Conservation (phyloP, 2,329 filamentous ascomycete species). For the Pseudogymnoascus sp. region DNA sequence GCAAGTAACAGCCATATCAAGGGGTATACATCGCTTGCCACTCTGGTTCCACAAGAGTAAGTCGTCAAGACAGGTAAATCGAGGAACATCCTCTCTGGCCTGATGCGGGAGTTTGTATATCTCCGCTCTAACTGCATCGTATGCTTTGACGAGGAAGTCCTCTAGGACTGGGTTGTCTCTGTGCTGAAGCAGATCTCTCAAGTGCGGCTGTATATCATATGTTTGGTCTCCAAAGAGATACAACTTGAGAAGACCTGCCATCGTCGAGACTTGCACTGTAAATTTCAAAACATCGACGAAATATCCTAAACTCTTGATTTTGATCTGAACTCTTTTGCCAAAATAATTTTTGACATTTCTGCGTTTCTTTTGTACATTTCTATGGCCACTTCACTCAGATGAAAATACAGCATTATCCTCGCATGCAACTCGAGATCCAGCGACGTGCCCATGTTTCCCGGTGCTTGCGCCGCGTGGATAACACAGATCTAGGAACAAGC, state of each 20-base stretch:
- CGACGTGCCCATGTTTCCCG: no score
- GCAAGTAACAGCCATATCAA: slow-evolving; percentile 47
- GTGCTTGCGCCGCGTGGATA: no score
- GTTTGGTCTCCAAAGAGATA: slow-evolving; percentile 69
- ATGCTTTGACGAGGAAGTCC: slow-evolving; percentile 54
- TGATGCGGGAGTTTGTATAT: slow-evolving; percentile 49
- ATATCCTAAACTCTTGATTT: no score
- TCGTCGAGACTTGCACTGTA: neutral
- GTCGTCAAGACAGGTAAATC: slow-evolving; percentile 56
- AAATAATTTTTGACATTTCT: no score
- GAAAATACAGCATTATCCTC: no score
- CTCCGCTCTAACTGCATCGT: slow-evolving; percentile 53
- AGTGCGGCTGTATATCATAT: slow-evolving; percentile 56
- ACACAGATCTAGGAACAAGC: no score
- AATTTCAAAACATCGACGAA: no score
- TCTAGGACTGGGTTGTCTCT: slow-evolving; percentile 46
- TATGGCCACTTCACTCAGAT: no score
- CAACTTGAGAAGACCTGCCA: slow-evolving; percentile 38
- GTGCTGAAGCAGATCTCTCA: slow-evolving; percentile 47
- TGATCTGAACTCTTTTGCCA: no score
- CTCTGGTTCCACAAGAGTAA: slow-evolving; percentile 56
- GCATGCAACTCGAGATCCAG: no score
- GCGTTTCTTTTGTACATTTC: no score
- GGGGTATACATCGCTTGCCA: slow-evolving; percentile 48
- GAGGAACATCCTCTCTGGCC: slow-evolving; percentile 52